Conservation (phyloP, 2,329 filamentous ascomycete species). For the Curvularia hawaiiensis region DNA sequence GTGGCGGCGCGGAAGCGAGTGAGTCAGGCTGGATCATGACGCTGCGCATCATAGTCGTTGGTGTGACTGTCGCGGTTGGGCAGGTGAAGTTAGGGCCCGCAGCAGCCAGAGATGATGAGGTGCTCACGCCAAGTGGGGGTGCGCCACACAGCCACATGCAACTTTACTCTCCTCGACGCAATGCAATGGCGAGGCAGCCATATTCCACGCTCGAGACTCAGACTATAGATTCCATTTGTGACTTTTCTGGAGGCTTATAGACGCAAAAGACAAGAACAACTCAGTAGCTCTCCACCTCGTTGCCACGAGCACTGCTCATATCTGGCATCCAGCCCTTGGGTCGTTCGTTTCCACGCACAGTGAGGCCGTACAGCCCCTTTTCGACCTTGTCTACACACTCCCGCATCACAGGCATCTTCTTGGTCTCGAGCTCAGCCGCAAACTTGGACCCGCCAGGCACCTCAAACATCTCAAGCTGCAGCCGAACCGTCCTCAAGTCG, state of each 20-base stretch:
- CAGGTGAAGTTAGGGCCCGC: conserved; percentile 21
- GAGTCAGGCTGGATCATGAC: conserved; percentile 28
- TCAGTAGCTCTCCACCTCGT: conserved; percentile 50
- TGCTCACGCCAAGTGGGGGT: conserved; percentile 25
- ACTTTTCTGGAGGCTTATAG: not conserved
- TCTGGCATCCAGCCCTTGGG: conserved; percentile 94
- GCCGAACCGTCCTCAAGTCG: conserved; percentile 80
- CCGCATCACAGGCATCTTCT: conserved; percentile 86
- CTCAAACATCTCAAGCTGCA: conserved; percentile 76
- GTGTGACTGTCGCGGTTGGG: conserved; percentile 22
- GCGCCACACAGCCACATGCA: conserved; percentile 20
- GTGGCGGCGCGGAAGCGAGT: conserved; percentile 31
- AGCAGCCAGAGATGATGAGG: conserved; percentile 17
- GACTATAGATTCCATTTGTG: not conserved
- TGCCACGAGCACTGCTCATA: conserved; percentile 54
- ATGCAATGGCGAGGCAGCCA: not conserved
- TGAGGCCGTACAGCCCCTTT: conserved; percentile 83
- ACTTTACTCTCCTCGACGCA: not conserved
- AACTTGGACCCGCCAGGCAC: conserved; percentile 60
- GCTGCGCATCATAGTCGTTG: conserved; percentile 23
- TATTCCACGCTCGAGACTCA: not conserved
- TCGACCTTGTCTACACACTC: conserved; percentile 94
- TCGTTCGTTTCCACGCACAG: conserved; percentile 84
- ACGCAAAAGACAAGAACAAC: not conserved
- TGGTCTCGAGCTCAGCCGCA: conserved; percentile 64